These are phyloP conservation scores for Colletotrichum paranaense DNA, from an alignment of 2,329 filamentous ascomycete species.

Conservation along the genomic window DNA sequence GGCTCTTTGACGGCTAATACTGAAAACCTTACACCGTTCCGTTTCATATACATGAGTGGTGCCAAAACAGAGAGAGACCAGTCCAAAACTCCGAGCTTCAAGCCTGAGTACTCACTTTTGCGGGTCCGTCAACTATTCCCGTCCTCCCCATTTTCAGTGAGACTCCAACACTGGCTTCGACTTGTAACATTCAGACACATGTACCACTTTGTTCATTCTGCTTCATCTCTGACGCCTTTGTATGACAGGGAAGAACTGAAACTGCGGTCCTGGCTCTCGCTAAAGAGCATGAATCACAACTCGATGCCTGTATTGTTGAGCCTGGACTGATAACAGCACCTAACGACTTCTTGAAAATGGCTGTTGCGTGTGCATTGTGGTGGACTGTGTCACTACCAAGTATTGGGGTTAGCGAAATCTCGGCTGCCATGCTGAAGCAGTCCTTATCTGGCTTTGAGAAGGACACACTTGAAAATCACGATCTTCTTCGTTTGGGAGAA, in stretches of 20 bases:
- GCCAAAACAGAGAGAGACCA: constrained; percentile 55
- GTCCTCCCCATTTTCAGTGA: neutral
- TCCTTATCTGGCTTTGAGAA: constrained; percentile 57
- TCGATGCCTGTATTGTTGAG: constrained; percentile 54
- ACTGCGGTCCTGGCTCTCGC: constrained; percentile 47
- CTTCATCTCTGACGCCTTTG: neutral
- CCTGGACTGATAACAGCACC: constrained; percentile 52
- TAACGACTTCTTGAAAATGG: constrained; percentile 33
- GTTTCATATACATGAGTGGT: constrained; percentile 61
- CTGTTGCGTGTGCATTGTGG: constrained; percentile 33
- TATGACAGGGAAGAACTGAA: neutral
- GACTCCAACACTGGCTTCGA: no score
- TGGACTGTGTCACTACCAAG: constrained; percentile 44
- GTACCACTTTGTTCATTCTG: neutral
- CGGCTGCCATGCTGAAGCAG: constrained; percentile 57
- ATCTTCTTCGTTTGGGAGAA: constrained; percentile 43
- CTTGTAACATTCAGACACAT: no score
- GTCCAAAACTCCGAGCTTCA: constrained; percentile 51
- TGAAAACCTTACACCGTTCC: constrained; percentile 45
- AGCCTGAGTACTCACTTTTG: constrained; percentile 56
- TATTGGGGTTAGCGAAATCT: constrained; percentile 50
- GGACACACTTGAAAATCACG: constrained; percentile 55
- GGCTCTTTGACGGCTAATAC: neutral
- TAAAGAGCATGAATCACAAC: constrained; percentile 46
- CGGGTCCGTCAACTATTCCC: constrained; percentile 50